A percentile compares a stretch with the other conserved stretches of the same genome.
phyloP scores from a whole-genome alignment of 2,329 filamentous ascomycete species.

The Xylariales sp. region DNA sequence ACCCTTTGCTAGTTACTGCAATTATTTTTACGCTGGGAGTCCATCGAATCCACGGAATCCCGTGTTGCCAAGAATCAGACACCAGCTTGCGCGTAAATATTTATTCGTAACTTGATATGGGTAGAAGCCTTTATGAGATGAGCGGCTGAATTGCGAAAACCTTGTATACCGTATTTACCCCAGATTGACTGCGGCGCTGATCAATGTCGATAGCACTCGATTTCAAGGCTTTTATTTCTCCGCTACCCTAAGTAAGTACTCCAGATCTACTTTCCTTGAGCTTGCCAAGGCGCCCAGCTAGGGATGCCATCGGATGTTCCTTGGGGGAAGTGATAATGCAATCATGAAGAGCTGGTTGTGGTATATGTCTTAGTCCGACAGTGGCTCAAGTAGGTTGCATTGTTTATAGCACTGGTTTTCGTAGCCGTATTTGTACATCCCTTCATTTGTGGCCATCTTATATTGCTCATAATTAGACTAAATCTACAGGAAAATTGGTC shows the following conservation, averaged over 20 bases:
- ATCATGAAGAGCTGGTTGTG: neutral
- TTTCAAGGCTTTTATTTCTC: neutral
- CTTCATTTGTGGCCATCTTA: neutral
- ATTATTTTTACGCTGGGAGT: too few relatives aligned
- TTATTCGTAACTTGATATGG: neutral
- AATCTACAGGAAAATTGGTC: neutral
- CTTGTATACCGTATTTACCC: slow-evolving; percentile 24
- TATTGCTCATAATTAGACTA: neutral
- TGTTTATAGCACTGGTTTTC: neutral
- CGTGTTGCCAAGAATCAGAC: slow-evolving; percentile 14
- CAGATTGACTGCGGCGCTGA: slow-evolving; percentile 25
- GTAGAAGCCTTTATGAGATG: slow-evolving; percentile 1
- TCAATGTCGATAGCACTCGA: slow-evolving; percentile 17
- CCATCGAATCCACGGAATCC: slow-evolving; percentile 1
- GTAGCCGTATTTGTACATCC: neutral
- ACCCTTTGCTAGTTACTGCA: slow-evolving; percentile 1
- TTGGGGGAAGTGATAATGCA: neutral
- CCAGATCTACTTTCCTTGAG: neutral
- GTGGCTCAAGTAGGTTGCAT: too few relatives aligned
- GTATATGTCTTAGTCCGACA: neutral
- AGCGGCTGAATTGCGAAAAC: slow-evolving; percentile 28
- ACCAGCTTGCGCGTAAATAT: slow-evolving; percentile 9
- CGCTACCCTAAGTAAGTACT: neutral
- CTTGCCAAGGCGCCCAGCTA: neutral
- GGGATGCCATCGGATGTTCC: neutral